These are phyloP conservation scores for Moesziomyces sp. DNA, from an alignment of 1,284 basidiomycete genomes.

Conservation along the genomic window DNA sequence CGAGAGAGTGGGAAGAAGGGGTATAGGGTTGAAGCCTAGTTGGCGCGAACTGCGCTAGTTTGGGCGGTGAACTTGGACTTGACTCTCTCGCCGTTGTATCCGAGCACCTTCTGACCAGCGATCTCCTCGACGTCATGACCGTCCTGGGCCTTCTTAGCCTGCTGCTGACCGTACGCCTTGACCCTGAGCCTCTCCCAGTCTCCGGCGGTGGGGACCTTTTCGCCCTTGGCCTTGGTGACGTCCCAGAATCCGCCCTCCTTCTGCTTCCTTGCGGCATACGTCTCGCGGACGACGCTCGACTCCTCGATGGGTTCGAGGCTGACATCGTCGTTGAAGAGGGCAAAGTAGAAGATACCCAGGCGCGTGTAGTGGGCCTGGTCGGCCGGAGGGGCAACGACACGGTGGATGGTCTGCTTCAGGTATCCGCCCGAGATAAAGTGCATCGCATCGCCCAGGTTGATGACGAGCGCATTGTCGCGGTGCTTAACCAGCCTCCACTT, in stretches of 20 bases:
- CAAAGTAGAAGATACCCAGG: conserved; percentile 69
- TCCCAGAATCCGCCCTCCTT: conserved; percentile 54
- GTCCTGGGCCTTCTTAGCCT: conserved; percentile 59
- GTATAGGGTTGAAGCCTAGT: conserved; percentile 8
- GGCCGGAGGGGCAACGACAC: conserved; percentile 69
- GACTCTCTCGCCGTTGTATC: conserved; percentile 53
- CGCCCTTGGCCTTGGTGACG: conserved; percentile 30
- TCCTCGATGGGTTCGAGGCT: conserved; percentile 61
- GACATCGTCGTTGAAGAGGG: conserved; percentile 68
- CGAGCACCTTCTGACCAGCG: conserved; percentile 54
- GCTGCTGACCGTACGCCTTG: conserved; percentile 62
- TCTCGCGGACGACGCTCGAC: conserved; percentile 61
- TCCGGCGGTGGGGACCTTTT: conserved; percentile 59
- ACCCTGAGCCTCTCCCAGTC: conserved; percentile 64
- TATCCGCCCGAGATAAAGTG: conserved; percentile 63
- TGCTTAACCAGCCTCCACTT: conserved; percentile 69
- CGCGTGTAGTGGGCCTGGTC: conserved; percentile 68
- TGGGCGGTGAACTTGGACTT: conserved; percentile 12
- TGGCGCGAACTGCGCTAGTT: conserved; percentile 12
- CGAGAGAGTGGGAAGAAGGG: background rate
- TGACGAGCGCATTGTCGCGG: conserved; percentile 63
- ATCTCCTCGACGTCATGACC: conserved; percentile 65
- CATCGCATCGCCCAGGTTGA: conserved; percentile 66
- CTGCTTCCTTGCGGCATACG: conserved; percentile 25
- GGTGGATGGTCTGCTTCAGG: conserved; percentile 69